A percentile compares a stretch with the other conserved stretches of the same genome.
Conservation (phyloP, 805 yeast genomes). For the Candida sakaeoensis region DNA sequence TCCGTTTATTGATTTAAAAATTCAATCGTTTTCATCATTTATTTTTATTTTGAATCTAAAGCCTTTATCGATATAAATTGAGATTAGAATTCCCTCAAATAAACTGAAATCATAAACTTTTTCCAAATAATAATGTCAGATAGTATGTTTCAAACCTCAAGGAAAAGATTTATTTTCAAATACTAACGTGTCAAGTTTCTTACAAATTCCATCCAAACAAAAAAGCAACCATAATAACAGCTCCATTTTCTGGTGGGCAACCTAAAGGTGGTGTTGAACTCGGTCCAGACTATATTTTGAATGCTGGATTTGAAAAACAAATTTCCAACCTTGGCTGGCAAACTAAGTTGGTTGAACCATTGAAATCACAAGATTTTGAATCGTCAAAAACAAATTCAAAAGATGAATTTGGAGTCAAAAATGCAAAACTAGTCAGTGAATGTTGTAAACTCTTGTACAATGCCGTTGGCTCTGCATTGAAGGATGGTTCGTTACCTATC, state of each 20-base stretch:
- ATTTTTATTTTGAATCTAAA: too few relatives aligned
- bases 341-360: constrained; percentile 49
- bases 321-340: constrained; percentile 73
- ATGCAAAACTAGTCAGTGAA: constrained; percentile 73
- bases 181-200: constrained; percentile 18
- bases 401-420: constrained; percentile 55
- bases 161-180: neutral
- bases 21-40: neutral
- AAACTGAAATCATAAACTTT: too few relatives aligned
- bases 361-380: constrained; percentile 38
- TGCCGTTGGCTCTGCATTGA: constrained; percentile 51
- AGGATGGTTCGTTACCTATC: constrained; percentile 56
- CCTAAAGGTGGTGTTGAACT: constrained; percentile 89
- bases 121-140: constrained; percentile 7
- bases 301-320: constrained; percentile 65
- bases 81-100: too few relatives aligned
- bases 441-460: constrained; percentile 63
- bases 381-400: constrained; percentile 41
- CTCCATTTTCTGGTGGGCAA: constrained; percentile 97
- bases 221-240: constrained; percentile 68
- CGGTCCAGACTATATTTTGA: constrained; percentile 81
- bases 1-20: neutral
- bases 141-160: constrained; percentile 5
- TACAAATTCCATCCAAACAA: constrained; percentile 55
- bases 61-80: too few relatives aligned